Evolutionary conservation across 73 alveolate genomes (phyloP).

Genomic region (Effrenium voratum): DNA sequence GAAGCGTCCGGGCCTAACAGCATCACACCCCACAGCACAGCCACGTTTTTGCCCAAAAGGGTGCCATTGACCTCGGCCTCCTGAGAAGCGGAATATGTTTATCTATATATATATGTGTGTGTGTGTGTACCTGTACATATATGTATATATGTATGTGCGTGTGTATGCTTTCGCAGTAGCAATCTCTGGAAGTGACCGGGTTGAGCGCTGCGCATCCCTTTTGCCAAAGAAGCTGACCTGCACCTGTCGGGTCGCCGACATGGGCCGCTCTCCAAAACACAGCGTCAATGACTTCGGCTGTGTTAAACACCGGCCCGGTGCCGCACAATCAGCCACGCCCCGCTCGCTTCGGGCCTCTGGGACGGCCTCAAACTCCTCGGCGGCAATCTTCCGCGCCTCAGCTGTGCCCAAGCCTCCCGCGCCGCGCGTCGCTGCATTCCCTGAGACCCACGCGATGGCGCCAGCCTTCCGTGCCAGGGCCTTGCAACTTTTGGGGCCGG

Average conservation of each 20-base stretch:
- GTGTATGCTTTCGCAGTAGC: not conserved
- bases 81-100: not conserved
- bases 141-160: not conserved
- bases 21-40: too few species aligned
- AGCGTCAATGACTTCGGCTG: not conserved
- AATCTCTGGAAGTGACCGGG: not conserved
- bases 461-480: slow-evolving; percentile 60
- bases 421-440: not conserved
- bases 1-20: slow-evolving; percentile 76
- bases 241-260: too few species aligned
- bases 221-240: slow-evolving; percentile 60
- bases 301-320: not conserved
- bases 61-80: not conserved
- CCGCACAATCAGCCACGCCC: not conserved
- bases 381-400: slow-evolving; percentile 50
- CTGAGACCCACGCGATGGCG: not conserved
- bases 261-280: not conserved
- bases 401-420: not conserved
- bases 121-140: not conserved
- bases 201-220: slow-evolving; percentile 20
- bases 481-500: not conserved
- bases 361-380: slow-evolving; percentile 36
- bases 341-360: slow-evolving; percentile 42
- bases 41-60: not conserved
- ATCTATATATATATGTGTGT: too few species aligned